Evolutionary conservation across 2,329 filamentous ascomycete genomes (phyloP).

Genomic region (Onygenales sp.): DNA sequence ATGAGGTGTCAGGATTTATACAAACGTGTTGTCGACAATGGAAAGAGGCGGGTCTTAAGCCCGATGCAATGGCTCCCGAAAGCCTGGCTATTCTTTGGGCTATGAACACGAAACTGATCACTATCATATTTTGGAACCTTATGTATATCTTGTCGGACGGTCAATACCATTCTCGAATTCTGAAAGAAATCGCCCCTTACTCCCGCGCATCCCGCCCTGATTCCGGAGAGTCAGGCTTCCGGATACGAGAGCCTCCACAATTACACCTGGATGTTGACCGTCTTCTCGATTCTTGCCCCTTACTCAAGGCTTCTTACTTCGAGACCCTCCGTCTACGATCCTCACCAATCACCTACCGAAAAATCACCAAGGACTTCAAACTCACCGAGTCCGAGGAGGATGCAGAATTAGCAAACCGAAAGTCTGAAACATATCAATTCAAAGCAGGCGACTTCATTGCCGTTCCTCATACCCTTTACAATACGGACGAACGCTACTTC

Average conservation of each 20-base stretch:
- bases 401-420: conserved; percentile 18
- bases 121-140: conserved; percentile 44
- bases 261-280: conserved; percentile 33
- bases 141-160: conserved; percentile 36
- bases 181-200: conserved; percentile 37
- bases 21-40: conserved; percentile 33
- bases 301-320: conserved; percentile 38
- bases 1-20: conserved; percentile 39
- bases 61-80: conserved; percentile 27
- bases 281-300: conserved; percentile 34
- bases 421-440: conserved; percentile 31
- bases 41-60: conserved; percentile 26
- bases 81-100: conserved; percentile 48
- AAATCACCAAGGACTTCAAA: conserved; percentile 28
- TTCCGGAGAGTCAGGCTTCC: conserved; percentile 29
- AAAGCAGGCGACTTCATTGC: conserved; percentile 34
- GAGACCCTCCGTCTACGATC: conserved; percentile 38
- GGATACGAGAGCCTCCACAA: conserved; percentile 33
- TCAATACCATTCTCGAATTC: conserved; percentile 32
- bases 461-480: conserved; percentile 36
- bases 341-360: conserved; percentile 33
- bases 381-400: conserved; percentile 32
- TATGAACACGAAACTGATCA: conserved; percentile 43
- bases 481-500: conserved; percentile 33
- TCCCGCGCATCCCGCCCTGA: conserved; percentile 29